Base-by-base conservation (phyloP, 331 rosid species). In the Prunus yedoensis region DNA sequence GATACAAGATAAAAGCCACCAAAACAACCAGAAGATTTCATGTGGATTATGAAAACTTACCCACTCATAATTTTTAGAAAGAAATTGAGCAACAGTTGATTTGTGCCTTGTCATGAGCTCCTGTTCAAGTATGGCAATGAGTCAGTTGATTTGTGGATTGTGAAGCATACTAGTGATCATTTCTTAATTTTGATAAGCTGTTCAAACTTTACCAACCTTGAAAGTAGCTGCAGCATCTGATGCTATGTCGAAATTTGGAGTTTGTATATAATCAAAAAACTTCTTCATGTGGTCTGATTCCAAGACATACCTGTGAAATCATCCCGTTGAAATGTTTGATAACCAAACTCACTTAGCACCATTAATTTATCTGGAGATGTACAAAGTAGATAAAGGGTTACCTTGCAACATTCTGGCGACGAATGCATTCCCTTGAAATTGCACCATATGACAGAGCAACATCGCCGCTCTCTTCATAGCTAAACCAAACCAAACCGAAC, bases 91-190 rank as follows among this genome's bases (percentile, higher is more conserved):
- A 17, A 77, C 86, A 3, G 86, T 85, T 47, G 89, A 85, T 70
- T 82, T 85, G 79, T 85, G 89, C 81, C 89, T 85, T 0, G 86
- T 85, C 89, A 85, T 68, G 58, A 85, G 83, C 76, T 85, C 89
- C 89, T 85, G 74, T 20, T 21, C 12, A 41, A 60, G 30, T 3
- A 10, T 4, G 53, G 43, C 54, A 27, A 35, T 9, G 49, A 28
- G 20, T 52, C 2, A 62, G 23, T 38, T 9, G 15, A 66, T 53
- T 16, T 6, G 43, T 38, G 28, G 14, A 52, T 4, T 30, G 38
- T 56, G 4, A 56, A 56, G 62, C 62, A 56, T 21, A 56, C 64
- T 30, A 32, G 21, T 25, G 17, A 38, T 18, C 15, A 21, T 58
- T 66, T 8, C 3, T 25, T 60, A 68, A 28, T 32, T 30, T 15